A percentile compares a stretch with the other conserved stretches of the same genome.
phyloP scores from a whole-genome alignment of 2,329 filamentous ascomycete species.

The Venturia effusa region DNA sequence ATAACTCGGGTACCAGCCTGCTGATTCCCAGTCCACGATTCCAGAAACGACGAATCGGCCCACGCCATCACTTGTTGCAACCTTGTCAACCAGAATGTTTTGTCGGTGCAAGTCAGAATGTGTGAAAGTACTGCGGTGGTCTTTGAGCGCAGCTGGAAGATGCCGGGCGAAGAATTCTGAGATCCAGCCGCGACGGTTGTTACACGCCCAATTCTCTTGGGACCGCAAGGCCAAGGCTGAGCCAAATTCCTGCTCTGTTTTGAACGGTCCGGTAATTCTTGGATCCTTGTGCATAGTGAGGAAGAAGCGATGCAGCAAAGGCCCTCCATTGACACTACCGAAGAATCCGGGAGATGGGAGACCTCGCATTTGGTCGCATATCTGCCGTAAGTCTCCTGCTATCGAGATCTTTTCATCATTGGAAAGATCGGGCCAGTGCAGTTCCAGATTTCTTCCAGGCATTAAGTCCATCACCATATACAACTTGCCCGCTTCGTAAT shows the following conservation, averaged over 20 bases:
- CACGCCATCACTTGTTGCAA: background rate
- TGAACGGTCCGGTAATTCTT: background rate
- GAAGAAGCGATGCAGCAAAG: background rate
- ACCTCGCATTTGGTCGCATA: background rate
- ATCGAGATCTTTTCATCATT: conserved; percentile 1
- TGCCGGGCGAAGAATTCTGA: conserved; percentile 1
- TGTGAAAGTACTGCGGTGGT: background rate
- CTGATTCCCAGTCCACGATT: conserved; percentile 10
- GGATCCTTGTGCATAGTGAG: background rate
- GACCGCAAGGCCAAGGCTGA: background rate
- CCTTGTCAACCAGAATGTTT: background rate
- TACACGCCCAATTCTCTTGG: background rate
- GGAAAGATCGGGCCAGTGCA: background rate
- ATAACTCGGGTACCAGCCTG: conserved; percentile 11
- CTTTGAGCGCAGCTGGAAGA: background rate
- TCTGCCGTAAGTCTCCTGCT: background rate
- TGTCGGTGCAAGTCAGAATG: conserved; percentile 1
- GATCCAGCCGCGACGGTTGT: background rate
- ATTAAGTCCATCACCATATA: conserved; percentile 4
- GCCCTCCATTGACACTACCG: background rate
- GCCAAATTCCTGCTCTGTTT: background rate
- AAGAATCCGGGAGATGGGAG: background rate
- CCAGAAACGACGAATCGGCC: background rate
- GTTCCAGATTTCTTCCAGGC: background rate
- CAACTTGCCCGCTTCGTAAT: background rate